Conservation (phyloP, 2,329 filamentous ascomycete genomes). For the Alternaria burnsii region DNA sequence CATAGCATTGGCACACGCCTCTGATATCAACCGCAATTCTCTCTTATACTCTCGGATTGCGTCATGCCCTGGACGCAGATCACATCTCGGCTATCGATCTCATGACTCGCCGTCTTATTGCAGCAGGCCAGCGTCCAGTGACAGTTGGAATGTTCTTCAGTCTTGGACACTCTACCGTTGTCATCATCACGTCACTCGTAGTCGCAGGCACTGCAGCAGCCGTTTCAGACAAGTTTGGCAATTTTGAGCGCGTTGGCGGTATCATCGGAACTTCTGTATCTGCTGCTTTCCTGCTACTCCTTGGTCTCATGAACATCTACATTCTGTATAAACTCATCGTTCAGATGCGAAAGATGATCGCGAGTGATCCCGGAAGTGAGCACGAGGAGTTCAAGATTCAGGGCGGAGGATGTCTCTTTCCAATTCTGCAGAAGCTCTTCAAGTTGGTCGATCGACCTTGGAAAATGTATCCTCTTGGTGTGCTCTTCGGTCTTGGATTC, state of each 20-base stretch:
- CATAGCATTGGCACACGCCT: constrained; percentile 54
- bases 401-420: constrained; percentile 77
- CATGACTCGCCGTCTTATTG: constrained; percentile 89
- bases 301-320: constrained; percentile 85
- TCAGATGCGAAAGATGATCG: constrained; percentile 70
- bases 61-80: constrained; percentile 97
- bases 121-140: constrained; percentile 83
- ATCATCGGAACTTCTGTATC: constrained; percentile 91
- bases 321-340: constrained; percentile 81
- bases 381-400: constrained; percentile 72
- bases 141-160: constrained; percentile 96
- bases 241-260: constrained; percentile 80
- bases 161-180: constrained; percentile 91
- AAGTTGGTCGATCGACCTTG: constrained; percentile 76
- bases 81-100: constrained; percentile 93
- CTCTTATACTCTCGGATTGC: constrained; percentile 86
- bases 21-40: constrained; percentile 83
- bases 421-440: constrained; percentile 78
- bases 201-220: constrained; percentile 91
- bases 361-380: constrained; percentile 55
- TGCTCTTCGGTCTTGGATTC: constrained; percentile 89
- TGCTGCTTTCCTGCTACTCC: constrained; percentile 80
- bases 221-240: constrained; percentile 79
- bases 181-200: constrained; percentile 87
- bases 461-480: constrained; percentile 95